phyloP scores from a whole-genome alignment of 139 green algal genomes.

The Chlamydomonas asymmetrica region DNA sequence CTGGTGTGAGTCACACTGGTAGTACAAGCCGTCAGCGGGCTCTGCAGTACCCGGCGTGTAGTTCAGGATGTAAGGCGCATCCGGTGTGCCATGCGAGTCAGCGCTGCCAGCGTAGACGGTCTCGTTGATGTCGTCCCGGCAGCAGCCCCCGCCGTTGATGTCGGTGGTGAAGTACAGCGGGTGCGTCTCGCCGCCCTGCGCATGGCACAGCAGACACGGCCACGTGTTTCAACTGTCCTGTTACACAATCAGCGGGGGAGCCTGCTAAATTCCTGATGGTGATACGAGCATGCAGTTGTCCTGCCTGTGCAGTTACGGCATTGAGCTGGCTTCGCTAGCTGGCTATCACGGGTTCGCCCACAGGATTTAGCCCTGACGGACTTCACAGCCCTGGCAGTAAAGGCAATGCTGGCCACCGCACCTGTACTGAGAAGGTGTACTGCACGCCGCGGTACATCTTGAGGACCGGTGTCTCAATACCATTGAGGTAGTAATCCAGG shows the following conservation, averaged over 20 bases:
- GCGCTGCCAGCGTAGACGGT: constrained; percentile 4
- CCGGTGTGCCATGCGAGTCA: not conserved
- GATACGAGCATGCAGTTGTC: too few relatives aligned
- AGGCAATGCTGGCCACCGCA: not conserved
- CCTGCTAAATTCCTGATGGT: too few relatives aligned
- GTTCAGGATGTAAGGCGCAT: not conserved
- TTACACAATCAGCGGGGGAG: too few relatives aligned
- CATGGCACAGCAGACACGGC: too few relatives aligned
- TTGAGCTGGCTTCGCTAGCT: too few relatives aligned
- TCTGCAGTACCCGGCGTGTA: constrained; percentile 5
- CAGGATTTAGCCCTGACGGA: too few relatives aligned
- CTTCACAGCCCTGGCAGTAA: too few relatives aligned
- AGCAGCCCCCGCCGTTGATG: constrained; percentile 19
- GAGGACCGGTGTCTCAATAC: constrained; percentile 5
- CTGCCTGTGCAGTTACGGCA: too few relatives aligned
- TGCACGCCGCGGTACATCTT: constrained; percentile 2
- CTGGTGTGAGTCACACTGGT: constrained; percentile 25
- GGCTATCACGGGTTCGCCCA: too few relatives aligned
- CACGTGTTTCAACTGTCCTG: too few relatives aligned
- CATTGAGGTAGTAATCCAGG: not conserved
- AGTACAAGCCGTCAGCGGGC: constrained; percentile 10
- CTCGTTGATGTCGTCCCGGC: not conserved
- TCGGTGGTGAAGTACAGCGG: constrained; percentile 16
- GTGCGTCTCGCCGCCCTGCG: not conserved
- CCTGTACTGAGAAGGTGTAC: constrained; percentile 10